Conservation (phyloP, 768 basidiomycete genomes). For the Podaxis sp. region DNA sequence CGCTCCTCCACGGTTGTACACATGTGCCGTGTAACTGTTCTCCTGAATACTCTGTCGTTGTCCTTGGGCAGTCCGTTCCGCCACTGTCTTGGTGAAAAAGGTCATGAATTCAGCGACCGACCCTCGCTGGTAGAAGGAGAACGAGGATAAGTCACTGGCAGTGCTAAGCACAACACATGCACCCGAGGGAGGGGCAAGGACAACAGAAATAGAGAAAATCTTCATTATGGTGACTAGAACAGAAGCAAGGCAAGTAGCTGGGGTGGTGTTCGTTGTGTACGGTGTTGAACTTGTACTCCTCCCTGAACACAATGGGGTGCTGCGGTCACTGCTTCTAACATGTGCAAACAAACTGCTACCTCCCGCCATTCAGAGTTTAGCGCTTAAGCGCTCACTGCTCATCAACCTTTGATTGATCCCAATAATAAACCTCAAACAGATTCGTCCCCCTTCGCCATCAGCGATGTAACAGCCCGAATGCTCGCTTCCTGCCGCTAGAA, state of each 20-base stretch:
- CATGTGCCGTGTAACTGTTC: slow-evolving; percentile 90
- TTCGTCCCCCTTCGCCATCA: neutral
- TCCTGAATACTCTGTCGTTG: slow-evolving; percentile 95
- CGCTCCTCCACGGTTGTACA: slow-evolving; percentile 87
- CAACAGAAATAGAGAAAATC: slow-evolving; percentile 78
- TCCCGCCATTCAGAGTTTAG: neutral
- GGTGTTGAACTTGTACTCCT: neutral
- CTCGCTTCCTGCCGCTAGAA: too few species aligned
- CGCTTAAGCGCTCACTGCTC: neutral
- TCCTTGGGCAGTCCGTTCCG: slow-evolving; percentile 81
- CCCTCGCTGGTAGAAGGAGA: slow-evolving; percentile 91
- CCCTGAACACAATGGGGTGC: neutral
- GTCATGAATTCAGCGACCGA: slow-evolving; percentile 89
- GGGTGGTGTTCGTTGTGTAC: neutral
- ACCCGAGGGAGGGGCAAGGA: slow-evolving; percentile 65
- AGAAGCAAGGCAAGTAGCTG: neutral
- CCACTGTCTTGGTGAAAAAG: slow-evolving; percentile 93
- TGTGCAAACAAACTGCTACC: slow-evolving; percentile 1
- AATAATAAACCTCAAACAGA: neutral
- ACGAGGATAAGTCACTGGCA: slow-evolving; percentile 82
- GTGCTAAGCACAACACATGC: slow-evolving; percentile 62
- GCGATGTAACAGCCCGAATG: too few species aligned
- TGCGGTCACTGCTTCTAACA: neutral
- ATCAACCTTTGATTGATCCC: neutral
- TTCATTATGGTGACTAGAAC: slow-evolving; percentile 56